Percentiles rank a stretch among this genome's conserved stretches.
phyloP scores from a whole-genome alignment of 1,284 basidiomycete species.

The Cronartium quercuum region DNA sequence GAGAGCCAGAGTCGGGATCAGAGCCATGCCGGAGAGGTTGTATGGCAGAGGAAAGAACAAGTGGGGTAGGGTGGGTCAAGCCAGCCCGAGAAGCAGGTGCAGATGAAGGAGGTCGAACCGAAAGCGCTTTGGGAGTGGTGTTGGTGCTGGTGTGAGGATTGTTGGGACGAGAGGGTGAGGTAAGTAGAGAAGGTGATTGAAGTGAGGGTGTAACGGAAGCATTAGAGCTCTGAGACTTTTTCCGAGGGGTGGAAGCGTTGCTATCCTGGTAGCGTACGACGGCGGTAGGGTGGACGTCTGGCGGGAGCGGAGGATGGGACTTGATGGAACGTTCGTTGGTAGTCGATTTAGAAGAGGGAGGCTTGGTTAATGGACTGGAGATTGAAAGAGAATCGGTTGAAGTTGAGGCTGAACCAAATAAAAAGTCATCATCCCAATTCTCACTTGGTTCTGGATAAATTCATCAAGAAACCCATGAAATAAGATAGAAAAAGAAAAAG shows the following conservation, averaged over 20 bases:
- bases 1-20: not conserved
- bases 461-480: not conserved
- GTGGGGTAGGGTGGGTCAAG: not conserved
- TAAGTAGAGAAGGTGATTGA: not conserved
- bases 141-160: not conserved
- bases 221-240: not conserved
- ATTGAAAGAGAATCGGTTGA: not conserved
- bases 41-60: not conserved
- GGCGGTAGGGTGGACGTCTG: not conserved
- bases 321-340: not conserved
- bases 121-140: not conserved
- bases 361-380: constrained; percentile 12
- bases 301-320: not conserved
- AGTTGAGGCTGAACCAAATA: constrained; percentile 23
- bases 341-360: constrained; percentile 1
- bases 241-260: constrained; percentile 15
- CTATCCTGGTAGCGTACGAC: not conserved
- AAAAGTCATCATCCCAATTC: constrained; percentile 39
- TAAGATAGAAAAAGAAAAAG: not conserved
- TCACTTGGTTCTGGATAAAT: constrained; percentile 31
- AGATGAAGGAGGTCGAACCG: constrained; percentile 19
- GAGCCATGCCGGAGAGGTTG: not conserved
- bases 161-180: not conserved
- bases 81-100: constrained; percentile 2
- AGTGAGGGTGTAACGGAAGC: not conserved